Evolutionary conservation across 768 basidiomycete genomes (phyloP).

Genomic region (Phylloporus arenicola): DNA sequence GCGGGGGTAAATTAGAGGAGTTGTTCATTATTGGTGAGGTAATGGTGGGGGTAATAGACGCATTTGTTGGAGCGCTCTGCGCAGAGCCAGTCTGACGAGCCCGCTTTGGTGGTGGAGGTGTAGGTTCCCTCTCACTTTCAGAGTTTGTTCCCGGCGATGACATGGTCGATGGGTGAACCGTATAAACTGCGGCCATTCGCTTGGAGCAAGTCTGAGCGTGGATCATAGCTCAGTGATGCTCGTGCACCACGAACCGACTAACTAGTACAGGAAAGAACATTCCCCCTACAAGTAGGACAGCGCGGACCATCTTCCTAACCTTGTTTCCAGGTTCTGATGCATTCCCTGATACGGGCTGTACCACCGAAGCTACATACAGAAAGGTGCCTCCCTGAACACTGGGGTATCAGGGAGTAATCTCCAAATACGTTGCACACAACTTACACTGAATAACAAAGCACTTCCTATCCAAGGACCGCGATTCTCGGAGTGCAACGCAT

Average conservation of each 20-base stretch:
- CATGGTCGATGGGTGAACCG: constrained; percentile 17
- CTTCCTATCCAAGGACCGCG: constrained; percentile 59
- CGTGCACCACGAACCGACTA: constrained; percentile 57
- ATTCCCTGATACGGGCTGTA: constrained; percentile 67
- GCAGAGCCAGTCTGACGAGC: constrained; percentile 31
- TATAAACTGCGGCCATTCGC: background rate
- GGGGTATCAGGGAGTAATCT: constrained; percentile 1
- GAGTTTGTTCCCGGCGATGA: constrained; percentile 26
- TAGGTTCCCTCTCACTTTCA: constrained; percentile 22
- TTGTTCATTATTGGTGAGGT: constrained; percentile 23
- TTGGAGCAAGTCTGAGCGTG: background rate
- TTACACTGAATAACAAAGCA: constrained; percentile 79
- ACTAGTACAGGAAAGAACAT: constrained; percentile 68
- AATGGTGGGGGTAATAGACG: constrained; percentile 6
- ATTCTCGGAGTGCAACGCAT: constrained; percentile 43
- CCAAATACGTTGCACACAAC: constrained; percentile 20
- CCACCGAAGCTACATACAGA: constrained; percentile 87
- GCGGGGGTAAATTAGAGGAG: constrained; percentile 44
- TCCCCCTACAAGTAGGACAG: constrained; percentile 54
- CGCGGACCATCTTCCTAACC: constrained; percentile 41
- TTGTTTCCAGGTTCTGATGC: constrained; percentile 35
- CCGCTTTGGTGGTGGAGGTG: constrained; percentile 35
- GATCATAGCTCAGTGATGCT: constrained; percentile 30
- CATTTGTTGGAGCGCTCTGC: constrained; percentile 22
- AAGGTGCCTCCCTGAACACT: constrained; percentile 78